Conservation (phyloP, 768 basidiomycete species). For the Lyophyllum semitale region DNA sequence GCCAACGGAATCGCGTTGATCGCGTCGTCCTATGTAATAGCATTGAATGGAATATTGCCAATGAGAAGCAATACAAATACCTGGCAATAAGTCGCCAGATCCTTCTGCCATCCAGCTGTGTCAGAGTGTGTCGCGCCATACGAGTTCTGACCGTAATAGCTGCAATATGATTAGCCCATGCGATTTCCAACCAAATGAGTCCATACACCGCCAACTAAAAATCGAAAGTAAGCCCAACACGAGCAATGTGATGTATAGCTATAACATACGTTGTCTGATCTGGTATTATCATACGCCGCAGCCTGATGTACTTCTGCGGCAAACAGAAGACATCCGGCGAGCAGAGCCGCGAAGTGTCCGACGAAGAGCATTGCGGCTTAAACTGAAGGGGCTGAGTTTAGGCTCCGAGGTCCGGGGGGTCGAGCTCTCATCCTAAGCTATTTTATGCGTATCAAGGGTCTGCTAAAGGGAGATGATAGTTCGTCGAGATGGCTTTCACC, state of each 20-base stretch:
- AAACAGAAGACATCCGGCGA: background rate
- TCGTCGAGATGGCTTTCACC: background rate
- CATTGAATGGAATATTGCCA: background rate
- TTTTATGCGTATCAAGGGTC: background rate
- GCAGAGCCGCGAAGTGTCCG: background rate
- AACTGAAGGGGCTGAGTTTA: background rate
- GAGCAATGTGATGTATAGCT: background rate
- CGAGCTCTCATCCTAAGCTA: background rate
- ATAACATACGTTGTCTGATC: slow-evolving; percentile 39
- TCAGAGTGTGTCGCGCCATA: slow-evolving; percentile 51
- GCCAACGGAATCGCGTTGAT: slow-evolving; percentile 64
- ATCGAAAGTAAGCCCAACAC: background rate
- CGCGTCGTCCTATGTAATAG: slow-evolving; percentile 54
- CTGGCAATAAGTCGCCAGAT: slow-evolving; percentile 53
- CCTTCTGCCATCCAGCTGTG: slow-evolving; percentile 51
- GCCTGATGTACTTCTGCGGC: background rate
- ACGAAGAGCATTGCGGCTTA: background rate
- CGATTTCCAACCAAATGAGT: background rate
- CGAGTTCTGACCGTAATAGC: slow-evolving; percentile 63
- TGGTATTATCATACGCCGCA: slow-evolving; percentile 32
- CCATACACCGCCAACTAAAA: slow-evolving; percentile 30
- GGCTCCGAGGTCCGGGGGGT: no score
- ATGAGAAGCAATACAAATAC: slow-evolving; percentile 22
- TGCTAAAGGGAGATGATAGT: background rate
- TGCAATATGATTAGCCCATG: slow-evolving; percentile 8